phyloP scores from a whole-genome alignment of 768 basidiomycete species.

The Dacryopinax primogenitus region DNA sequence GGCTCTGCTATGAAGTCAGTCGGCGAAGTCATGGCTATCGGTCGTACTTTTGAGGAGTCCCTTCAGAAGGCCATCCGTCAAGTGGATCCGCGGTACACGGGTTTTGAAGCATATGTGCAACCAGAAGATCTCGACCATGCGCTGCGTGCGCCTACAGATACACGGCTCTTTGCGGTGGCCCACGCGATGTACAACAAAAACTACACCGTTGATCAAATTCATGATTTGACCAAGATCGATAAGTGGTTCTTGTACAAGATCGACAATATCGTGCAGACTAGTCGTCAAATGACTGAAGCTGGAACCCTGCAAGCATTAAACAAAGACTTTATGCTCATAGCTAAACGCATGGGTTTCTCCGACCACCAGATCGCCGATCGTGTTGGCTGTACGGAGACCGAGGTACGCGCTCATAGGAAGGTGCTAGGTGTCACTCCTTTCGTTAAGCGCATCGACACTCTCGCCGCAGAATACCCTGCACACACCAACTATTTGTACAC shows the following conservation, averaged over 20 bases:
- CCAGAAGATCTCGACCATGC: constrained; percentile 75
- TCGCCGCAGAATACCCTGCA: constrained; percentile 96
- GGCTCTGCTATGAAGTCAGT: constrained; percentile 99
- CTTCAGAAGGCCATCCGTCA: constrained; percentile 97
- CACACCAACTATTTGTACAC: constrained; percentile 99
- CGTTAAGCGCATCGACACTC: constrained; percentile 97
- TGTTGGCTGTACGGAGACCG: constrained; percentile 55
- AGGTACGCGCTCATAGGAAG: constrained; percentile 77
- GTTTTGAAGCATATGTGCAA: constrained; percentile 88
- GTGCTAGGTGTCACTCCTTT: constrained; percentile 81
- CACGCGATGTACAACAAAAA: constrained; percentile 92
- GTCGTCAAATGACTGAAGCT: constrained; percentile 55
- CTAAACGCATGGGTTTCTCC: constrained; percentile 92
- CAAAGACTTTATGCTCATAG: constrained; percentile 64
- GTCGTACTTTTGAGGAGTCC: constrained; percentile 96
- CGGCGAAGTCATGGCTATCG: constrained; percentile 99
- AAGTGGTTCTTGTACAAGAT: constrained; percentile 99
- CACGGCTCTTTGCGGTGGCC: constrained; percentile 91
- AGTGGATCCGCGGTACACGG: constrained; percentile 91
- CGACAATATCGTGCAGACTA: constrained; percentile 92
- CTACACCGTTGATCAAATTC: constrained; percentile 79
- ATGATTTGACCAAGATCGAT: constrained; percentile 96
- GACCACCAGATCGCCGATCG: constrained; percentile 85
- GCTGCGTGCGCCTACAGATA: constrained; percentile 77
- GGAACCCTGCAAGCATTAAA: constrained; percentile 57